These are phyloP conservation scores for Populus hybrid DNA, from an alignment of 441 rosid genomes.

Conservation along the genomic window DNA sequence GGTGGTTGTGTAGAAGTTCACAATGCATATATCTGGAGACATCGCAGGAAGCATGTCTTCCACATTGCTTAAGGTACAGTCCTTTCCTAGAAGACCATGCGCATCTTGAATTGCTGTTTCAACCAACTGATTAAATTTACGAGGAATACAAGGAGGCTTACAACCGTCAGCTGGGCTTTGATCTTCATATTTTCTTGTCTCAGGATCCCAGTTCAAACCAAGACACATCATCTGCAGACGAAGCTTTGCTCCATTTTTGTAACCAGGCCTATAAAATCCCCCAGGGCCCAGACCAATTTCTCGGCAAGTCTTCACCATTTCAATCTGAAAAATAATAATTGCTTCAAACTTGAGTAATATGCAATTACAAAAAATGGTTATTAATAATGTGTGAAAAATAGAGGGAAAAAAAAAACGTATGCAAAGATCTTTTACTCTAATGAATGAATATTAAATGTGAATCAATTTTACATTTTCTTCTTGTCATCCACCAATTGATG, in stretches of 20 bases:
- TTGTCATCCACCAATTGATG: background rate
- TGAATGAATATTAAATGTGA: background rate
- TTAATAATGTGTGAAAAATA: background rate
- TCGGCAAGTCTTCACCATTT: slow-evolving; percentile 54
- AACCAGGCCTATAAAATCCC: slow-evolving; percentile 80
- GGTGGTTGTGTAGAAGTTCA: slow-evolving; percentile 58
- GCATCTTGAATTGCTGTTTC: slow-evolving; percentile 50
- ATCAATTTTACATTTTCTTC: background rate
- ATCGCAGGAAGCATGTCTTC: slow-evolving; percentile 47
- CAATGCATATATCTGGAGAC: slow-evolving; percentile 63
- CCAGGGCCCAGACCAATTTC: slow-evolving; percentile 58
- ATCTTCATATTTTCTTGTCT: slow-evolving; percentile 47
- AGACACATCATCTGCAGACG: slow-evolving; percentile 81
- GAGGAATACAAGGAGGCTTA: slow-evolving; percentile 53
- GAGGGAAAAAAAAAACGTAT: background rate
- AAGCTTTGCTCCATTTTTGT: slow-evolving; percentile 51
- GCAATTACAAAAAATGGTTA: slow-evolving; percentile 15
- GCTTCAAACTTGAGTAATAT: slow-evolving; percentile 22
- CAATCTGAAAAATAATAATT: slow-evolving; percentile 39
- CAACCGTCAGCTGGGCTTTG: slow-evolving; percentile 40
- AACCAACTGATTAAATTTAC: slow-evolving; percentile 41
- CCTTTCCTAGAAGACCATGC: slow-evolving; percentile 30
- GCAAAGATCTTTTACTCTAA: background rate
- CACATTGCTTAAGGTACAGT: slow-evolving; percentile 12
- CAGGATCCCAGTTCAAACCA: slow-evolving; percentile 82